Conservation (phyloP, 2,329 filamentous ascomycete species). For the Aspergillus fructus region DNA sequence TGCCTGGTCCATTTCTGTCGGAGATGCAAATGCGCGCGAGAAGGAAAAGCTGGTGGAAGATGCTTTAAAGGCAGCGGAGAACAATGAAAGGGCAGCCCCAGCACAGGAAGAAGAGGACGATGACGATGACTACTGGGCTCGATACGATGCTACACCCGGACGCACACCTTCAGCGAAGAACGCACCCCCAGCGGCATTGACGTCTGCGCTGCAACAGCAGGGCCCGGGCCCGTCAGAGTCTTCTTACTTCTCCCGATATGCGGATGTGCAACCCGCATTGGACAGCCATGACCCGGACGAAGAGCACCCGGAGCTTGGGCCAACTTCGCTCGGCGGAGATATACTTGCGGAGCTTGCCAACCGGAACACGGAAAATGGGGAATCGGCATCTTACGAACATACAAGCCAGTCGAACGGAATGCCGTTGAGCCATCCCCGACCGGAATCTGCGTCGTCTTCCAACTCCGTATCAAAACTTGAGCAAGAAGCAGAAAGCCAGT, state of each 20-base stretch:
- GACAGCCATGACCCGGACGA: constrained; percentile 63
- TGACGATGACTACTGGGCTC: constrained; percentile 65
- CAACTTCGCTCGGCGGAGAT: constrained; percentile 57
- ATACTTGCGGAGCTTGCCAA: constrained; percentile 44
- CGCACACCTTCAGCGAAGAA: constrained; percentile 48
- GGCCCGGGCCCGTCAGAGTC: constrained; percentile 49
- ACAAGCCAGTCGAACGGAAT: constrained; percentile 25
- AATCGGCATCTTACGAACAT: constrained; percentile 20
- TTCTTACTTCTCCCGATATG: constrained; percentile 62
- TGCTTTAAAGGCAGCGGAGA: constrained; percentile 32
- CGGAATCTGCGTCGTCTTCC: constrained; percentile 42
- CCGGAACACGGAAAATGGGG: constrained; percentile 34
- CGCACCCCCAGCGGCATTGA: constrained; percentile 28
- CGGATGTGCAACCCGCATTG: constrained; percentile 63
- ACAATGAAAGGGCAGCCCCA: constrained; percentile 17
- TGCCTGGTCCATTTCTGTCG: constrained; percentile 53
- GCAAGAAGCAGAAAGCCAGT: constrained; percentile 50
- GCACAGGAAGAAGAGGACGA: constrained; percentile 48
- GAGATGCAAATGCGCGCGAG: constrained; percentile 54
- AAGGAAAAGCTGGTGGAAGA: constrained; percentile 38
- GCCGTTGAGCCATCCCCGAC: constrained; percentile 43
- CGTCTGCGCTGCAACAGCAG: constrained; percentile 29
- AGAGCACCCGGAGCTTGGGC: constrained; percentile 46
- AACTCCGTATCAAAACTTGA: constrained; percentile 57
- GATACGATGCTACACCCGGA: constrained; percentile 59